Evolutionary conservation across 768 basidiomycete species (phyloP).

Genomic region (Fomitopsis serialis): DNA sequence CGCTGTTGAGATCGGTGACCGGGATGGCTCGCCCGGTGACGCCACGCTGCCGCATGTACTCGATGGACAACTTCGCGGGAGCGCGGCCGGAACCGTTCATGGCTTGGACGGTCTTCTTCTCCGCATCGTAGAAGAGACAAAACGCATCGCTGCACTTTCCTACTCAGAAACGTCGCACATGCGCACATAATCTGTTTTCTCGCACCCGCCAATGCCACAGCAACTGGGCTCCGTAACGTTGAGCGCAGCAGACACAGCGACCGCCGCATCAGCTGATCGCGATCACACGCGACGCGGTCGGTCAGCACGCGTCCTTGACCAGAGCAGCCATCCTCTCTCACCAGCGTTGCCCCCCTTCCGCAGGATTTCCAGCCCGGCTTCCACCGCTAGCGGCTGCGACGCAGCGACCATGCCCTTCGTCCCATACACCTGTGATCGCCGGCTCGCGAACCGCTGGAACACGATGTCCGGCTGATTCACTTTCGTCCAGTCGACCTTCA

Average conservation of each 20-base stretch:
- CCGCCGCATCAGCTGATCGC: slow-evolving; percentile 85
- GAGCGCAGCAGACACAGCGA: slow-evolving; percentile 87
- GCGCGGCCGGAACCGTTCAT: slow-evolving; percentile 91
- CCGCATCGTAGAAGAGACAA: slow-evolving; percentile 88
- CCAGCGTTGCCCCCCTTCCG: slow-evolving; percentile 95
- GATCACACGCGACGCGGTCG: neutral
- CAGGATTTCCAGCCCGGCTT: slow-evolving; percentile 89
- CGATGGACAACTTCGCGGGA: slow-evolving; percentile 73
- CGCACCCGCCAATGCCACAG: slow-evolving; percentile 90
- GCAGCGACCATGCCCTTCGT: slow-evolving; percentile 70
- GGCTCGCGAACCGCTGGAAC: slow-evolving; percentile 72
- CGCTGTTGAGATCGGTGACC: slow-evolving; percentile 76
- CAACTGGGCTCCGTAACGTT: slow-evolving; percentile 87
- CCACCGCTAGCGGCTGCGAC: slow-evolving; percentile 87
- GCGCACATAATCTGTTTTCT: neutral
- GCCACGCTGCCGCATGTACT: slow-evolving; percentile 66
- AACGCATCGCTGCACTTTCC: slow-evolving; percentile 65
- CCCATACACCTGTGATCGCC: slow-evolving; percentile 69
- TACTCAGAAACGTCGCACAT: neutral
- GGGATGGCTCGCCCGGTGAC: slow-evolving; percentile 68
- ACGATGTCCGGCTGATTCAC: slow-evolving; percentile 62
- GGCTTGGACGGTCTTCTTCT: slow-evolving; percentile 75
- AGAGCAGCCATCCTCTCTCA: slow-evolving; percentile 24
- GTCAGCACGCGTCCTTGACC: neutral
- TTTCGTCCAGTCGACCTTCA: slow-evolving; percentile 49